Base-by-base conservation (phyloP, 2,329 filamentous ascomycete species). In the Plectosphaerella sp. region DNA sequence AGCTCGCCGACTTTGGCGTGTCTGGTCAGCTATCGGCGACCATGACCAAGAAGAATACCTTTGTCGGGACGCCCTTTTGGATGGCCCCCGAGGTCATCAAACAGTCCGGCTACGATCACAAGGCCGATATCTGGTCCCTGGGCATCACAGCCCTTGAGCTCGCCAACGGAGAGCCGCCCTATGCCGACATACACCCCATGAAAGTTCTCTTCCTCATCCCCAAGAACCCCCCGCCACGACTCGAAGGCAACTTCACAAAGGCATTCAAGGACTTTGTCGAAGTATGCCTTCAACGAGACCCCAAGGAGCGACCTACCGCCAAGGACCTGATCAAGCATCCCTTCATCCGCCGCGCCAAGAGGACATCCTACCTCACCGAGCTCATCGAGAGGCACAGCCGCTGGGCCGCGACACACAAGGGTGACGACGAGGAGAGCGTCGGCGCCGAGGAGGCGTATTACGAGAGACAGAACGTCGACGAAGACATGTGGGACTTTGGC, bases 1-100 rank as follows among this genome's bases (percentile, higher is more conserved):
- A 99, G 70, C 78, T 97, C 52, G 93, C 93, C 14, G 93, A 99
- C 68, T 99, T 99, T 72, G 93, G 93, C 53, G 94, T 99, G 7
- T 97, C 93, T 1, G 93, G 93, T 25, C 94, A 97, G 72, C 80
- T 97, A 20, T 95, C 93, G 10, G 93, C 93, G 7, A 99, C 93
- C 48, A 97, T 97, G 92, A 97, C 93, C 57, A 97, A 97, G 79
- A 97, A 97, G 75, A 97, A 97, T 67, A 97, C 93, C 0, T 99
- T 97, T 68, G 93, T 99, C 33, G 94, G 94, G 35, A 97, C 93
- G 0, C 93, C 94, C 1, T 99, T 97, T 68, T 99, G 94, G 94
- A 99, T 99, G 93, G 93, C 94, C 3, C 93, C 93, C 11, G 93
- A 99, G 72, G 93, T 97, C 51, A 99, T 99, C 70, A 96, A 96